phyloP scores from a whole-genome alignment of 176 grass and related monocot species.

The Canna indica region DNA sequence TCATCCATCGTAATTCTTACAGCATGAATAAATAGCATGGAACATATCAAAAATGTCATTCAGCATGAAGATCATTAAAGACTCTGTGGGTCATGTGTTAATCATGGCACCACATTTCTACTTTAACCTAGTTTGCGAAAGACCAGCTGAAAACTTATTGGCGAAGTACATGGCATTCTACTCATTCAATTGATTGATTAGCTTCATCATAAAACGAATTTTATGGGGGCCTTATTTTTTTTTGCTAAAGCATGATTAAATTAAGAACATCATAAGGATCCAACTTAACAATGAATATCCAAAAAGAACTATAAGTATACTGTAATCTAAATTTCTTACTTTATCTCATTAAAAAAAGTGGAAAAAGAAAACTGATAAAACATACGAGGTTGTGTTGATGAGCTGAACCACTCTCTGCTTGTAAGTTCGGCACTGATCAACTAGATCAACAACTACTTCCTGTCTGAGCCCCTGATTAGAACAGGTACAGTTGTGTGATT shows the following conservation, averaged over 20 bases:
- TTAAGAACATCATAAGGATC: background rate
- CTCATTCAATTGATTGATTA: background rate
- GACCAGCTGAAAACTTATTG: background rate
- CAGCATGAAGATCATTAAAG: background rate
- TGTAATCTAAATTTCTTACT: no score
- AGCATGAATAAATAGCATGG: background rate
- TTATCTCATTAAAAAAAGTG: no score
- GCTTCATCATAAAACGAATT: background rate
- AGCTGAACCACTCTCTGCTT: constrained; percentile 70
- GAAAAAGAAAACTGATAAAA: constrained; percentile 15
- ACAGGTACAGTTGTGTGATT: background rate
- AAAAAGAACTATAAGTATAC: no score
- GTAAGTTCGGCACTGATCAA: constrained; percentile 59
- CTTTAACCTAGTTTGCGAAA: no score
- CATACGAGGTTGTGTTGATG: constrained; percentile 73
- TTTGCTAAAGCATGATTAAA: background rate
- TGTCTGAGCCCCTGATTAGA: constrained; percentile 49
- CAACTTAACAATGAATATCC: no score
- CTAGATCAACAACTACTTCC: constrained; percentile 75
- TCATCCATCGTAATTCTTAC: background rate
- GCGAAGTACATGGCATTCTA: background rate
- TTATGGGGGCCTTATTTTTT: background rate
- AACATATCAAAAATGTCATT: background rate
- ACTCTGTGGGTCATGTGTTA: background rate
- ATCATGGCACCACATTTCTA: background rate